Evolutionary conservation across 208 protist genomes (phyloP), one percentile per base, ranked within the genome.

Genomic region (Giardia muris): DNA sequence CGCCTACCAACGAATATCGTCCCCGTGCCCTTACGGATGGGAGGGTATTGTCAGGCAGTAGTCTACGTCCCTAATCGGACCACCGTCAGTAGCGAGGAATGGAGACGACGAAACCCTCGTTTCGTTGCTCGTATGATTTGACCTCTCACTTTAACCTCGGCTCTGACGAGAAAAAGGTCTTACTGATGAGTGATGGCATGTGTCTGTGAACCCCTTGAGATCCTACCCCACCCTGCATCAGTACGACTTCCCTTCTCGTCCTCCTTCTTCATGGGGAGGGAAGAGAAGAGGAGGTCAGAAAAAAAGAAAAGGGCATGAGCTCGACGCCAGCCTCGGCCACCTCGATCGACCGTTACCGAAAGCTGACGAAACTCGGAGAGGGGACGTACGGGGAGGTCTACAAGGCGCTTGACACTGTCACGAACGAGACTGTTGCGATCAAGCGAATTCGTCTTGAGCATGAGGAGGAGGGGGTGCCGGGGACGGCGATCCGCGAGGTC

Each of bases 401-500:
- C 47, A 94, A 94, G 67, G 93, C 93, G 2, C 57, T 2, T 0
- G 87, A 94, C 67, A 48, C 19, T 57, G 67, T 46, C 48, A 95
- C 95, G 3, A 57, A 89, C 67, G 93, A 95, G 30, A 96, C 97
- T 67, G 96, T 99, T 0, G 98, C 98, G 0, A 92, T 99, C 2
- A 99, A 99, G 93, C 98, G 98, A 92, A 97, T 99, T 46, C 95
- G 97, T 44, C 93, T 98, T 0, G 97, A 98, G 92, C 95, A 96
- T 43, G 97, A 97, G n/a, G 97, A 99, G 89, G 98, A 99, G 88
- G 98, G 98, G 4, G 97, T 99, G 87, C 98, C 98, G 1, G 95
- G 96, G 39, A 99, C 98, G 2, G 97, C 97, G 1, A 96, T 99
- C 86, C 95, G 98, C 48, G 98, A 99, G 94, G 97, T 99, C 39